Base-by-base conservation (phyloP, 306 rosid species). In the Castanopsis chinensis region DNA sequence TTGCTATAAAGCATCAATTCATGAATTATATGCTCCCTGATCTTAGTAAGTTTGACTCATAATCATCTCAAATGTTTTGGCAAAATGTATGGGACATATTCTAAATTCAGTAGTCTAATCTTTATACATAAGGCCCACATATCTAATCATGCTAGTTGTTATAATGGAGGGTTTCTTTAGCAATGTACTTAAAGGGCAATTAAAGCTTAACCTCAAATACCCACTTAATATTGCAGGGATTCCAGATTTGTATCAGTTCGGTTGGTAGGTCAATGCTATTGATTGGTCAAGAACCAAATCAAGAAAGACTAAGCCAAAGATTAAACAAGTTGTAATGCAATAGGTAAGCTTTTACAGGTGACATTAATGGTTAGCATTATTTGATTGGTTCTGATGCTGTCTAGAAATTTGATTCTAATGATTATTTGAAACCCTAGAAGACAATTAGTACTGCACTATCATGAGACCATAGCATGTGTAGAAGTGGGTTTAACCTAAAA, bases 131-230 rank as follows among this genome's bases (percentile, higher is more conserved):
- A 85, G 94, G 96, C 88, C 91, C 96, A 90, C 91, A 83, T 71
- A 87, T 89, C 91, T 84, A 92, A 94, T 94, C 98, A 59, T 94
- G 94, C 80, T 92, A 93, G 97, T 89, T 84, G 96, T 92, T 92
- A 88, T 82, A 87, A 88, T 83, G 93, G 90, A 88, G 79, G 79
- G 51, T 73, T 82, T 72, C 84, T 83, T 88, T 90, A 79, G 75
- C 80, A 73, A 69, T 84, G 81, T 73, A 72, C 65, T 81, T 80
- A 68, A 86, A 90, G 85, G 84, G 85, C 84, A 59, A 81, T 80
- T 83, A 81, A 82, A 86, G 79, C 84, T 77, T 75, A 78, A 83
- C 86, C 82, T 73, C 68, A 80, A 58, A 49, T 83, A 55, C 70
- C 78, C 89, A 84, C 83, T 77, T 81, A 45, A 57, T 77, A 79